These are phyloP conservation scores for Buddleja alternifolia DNA, from an alignment of 257 asterid species.

Conservation along the genomic window DNA sequence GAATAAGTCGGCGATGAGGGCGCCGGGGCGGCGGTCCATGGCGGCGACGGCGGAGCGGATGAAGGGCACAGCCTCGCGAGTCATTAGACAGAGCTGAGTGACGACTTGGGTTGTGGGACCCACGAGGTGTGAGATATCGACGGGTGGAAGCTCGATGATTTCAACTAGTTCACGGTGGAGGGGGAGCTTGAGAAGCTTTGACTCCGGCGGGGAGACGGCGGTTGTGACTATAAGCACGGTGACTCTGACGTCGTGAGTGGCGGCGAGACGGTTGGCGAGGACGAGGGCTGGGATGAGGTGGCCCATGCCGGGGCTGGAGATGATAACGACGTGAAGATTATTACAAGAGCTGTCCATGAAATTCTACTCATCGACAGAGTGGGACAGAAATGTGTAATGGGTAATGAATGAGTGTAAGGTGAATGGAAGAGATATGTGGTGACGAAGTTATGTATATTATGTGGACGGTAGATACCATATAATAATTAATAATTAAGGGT, in stretches of 20 bases:
- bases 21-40: constrained; percentile 50
- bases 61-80: constrained; percentile 49
- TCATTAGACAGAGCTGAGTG: constrained; percentile 42
- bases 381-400: too few species aligned
- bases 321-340: constrained; percentile 46
- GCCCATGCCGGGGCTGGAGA: constrained; percentile 77
- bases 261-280: constrained; percentile 61
- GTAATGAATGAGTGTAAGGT: too few species aligned
- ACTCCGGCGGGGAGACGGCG: constrained; percentile 38
- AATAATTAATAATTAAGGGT: too few species aligned
- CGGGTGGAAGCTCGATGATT: constrained; percentile 44
- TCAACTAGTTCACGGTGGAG: constrained; percentile 24
- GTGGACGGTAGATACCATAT: too few species aligned
- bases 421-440: too few species aligned
- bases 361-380: too few species aligned
- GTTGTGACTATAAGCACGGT: constrained; percentile 47
- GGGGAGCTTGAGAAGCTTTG: constrained; percentile 35
- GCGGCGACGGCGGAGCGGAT: constrained; percentile 47
- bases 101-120: constrained; percentile 43
- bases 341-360: constrained; percentile 14
- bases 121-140: constrained; percentile 50
- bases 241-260: constrained; percentile 45
- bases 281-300: constrained; percentile 60
- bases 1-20: constrained; percentile 59
- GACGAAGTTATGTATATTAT: too few species aligned